A percentile compares a stretch with the other conserved stretches of the same genome.
phyloP scores from a whole-genome alignment of 352 stramenopile species.

The Globisporangium spinosum region DNA sequence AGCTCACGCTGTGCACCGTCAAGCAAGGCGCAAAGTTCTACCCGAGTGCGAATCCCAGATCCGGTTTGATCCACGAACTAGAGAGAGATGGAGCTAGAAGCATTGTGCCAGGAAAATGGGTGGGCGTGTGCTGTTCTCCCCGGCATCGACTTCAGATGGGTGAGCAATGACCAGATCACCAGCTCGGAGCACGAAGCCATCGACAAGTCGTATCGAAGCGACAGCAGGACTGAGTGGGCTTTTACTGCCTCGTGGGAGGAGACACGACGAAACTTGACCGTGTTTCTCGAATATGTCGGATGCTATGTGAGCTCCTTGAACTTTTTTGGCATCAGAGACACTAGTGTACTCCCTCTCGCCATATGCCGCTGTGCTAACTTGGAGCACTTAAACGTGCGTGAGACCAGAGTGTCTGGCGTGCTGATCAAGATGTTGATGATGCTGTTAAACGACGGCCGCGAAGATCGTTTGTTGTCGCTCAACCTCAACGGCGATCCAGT shows the following conservation, averaged over 20 bases:
- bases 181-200: not conserved
- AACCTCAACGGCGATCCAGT: not conserved
- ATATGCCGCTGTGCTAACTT: not conserved
- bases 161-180: not conserved
- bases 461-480: not conserved
- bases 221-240: too few relatives aligned
- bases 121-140: not conserved
- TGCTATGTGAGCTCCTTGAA: too few relatives aligned
- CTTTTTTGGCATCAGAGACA: too few relatives aligned
- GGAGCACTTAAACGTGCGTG: not conserved
- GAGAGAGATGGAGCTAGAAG: not conserved
- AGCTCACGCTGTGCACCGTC: not conserved
- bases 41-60: not conserved
- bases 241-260: too few relatives aligned
- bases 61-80: not conserved
- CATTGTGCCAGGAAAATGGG: not conserved
- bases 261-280: not conserved
- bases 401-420: not conserved
- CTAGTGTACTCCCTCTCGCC: not conserved
- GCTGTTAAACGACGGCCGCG: too few relatives aligned
- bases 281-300: not conserved
- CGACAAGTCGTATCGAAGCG: too few relatives aligned
- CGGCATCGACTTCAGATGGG: not conserved
- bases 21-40: conserved; percentile 5
- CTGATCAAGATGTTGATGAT: not conserved